A percentile compares a stretch with the other conserved stretches of the same genome.
Conservation (phyloP, 2,329 filamentous ascomycete genomes). For the Trichoderma arundinaceum region DNA sequence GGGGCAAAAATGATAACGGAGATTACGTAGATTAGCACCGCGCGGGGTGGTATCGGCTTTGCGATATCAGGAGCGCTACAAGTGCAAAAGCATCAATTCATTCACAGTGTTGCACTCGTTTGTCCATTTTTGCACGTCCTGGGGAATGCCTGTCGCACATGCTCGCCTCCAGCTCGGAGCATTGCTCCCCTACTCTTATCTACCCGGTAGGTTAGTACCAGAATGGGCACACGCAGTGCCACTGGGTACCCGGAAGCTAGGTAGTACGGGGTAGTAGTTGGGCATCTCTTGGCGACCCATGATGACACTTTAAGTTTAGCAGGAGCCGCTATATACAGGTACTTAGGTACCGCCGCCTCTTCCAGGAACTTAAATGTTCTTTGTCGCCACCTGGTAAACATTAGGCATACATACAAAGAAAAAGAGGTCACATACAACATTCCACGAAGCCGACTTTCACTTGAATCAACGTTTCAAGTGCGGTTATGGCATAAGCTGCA, state of each 20-base stretch:
- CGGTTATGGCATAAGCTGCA: background rate
- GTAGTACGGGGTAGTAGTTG: slow-evolving; percentile 14
- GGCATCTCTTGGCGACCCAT: background rate
- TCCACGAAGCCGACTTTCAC: no score
- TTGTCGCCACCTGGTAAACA: slow-evolving; percentile 20
- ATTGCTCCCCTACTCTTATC: slow-evolving; percentile 19
- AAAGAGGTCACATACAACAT: no score
- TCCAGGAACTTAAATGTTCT: slow-evolving; percentile 13
- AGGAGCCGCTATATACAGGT: background rate
- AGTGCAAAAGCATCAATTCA: background rate
- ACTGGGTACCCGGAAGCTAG: slow-evolving; percentile 4
- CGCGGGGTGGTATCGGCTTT: slow-evolving; percentile 1
- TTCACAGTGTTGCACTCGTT: background rate
- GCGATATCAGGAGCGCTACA: background rate
- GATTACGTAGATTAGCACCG: background rate
- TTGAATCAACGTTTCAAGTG: background rate
- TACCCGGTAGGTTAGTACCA: background rate
- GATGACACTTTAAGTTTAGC: background rate
- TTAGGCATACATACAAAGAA: background rate
- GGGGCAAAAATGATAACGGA: background rate
- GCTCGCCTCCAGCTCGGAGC: background rate
- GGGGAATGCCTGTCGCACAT: background rate
- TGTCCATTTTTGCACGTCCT: slow-evolving; percentile 1
- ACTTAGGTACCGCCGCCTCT: slow-evolving; percentile 15
- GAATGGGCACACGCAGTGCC: background rate